Conservation (phyloP, 352 stramenopile genomes). For the Globisporangium polare region DNA sequence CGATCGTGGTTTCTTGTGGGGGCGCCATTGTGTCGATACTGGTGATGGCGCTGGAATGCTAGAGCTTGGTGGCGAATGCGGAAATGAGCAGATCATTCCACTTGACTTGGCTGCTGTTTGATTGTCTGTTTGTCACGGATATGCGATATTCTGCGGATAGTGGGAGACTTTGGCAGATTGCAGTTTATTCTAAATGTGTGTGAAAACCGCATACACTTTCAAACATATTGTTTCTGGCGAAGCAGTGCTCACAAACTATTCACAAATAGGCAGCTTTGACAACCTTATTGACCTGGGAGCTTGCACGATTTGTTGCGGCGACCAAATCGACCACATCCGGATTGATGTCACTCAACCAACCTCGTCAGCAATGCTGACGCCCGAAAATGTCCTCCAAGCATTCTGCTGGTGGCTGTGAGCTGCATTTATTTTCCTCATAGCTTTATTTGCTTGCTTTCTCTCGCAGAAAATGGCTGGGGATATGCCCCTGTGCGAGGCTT, state of each 20-base stretch:
- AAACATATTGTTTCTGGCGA: too few relatives aligned
- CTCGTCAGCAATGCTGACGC: too few relatives aligned
- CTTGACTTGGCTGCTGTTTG: neutral
- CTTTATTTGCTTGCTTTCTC: neutral
- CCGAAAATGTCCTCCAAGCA: neutral
- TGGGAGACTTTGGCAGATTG: too few relatives aligned
- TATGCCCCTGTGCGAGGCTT: neutral
- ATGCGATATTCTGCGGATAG: neutral
- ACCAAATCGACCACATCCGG: too few relatives aligned
- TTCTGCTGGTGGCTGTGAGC: neutral
- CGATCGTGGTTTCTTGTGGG: conserved; percentile 52
- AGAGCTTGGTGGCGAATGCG: neutral
- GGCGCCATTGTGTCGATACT: conserved; percentile 47
- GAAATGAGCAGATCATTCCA: neutral
- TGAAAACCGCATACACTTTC: too few relatives aligned
- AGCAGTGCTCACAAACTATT: too few relatives aligned
- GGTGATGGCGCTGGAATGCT: neutral
- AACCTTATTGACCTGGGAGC: too few relatives aligned
- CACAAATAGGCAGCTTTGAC: too few relatives aligned
- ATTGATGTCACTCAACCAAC: too few relatives aligned
- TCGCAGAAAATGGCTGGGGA: neutral
- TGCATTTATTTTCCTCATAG: neutral
- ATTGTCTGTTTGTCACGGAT: neutral
- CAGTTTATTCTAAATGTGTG: too few relatives aligned
- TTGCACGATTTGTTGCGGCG: too few relatives aligned